Evolutionary conservation across 345 rosid species (phyloP).

Genomic region (Eucalyptus marginata): DNA sequence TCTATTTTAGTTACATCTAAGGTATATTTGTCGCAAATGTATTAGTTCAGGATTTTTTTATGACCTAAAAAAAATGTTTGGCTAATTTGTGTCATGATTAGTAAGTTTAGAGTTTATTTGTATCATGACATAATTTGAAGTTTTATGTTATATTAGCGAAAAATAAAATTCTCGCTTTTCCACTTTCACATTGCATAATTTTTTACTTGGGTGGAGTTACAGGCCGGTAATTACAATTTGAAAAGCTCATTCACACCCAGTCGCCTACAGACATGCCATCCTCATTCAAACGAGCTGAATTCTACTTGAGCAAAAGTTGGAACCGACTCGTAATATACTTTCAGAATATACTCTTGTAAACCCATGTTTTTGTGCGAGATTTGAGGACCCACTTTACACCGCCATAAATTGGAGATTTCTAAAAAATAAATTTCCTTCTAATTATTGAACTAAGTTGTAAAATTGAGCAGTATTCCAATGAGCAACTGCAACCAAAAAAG

Average conservation of each 20-base stretch:
- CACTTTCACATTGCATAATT: not conserved
- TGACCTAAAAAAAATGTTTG: too few species aligned
- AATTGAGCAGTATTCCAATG: not conserved
- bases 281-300: not conserved
- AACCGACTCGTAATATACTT: not conserved
- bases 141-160: not conserved
- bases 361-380: not conserved
- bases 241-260: not conserved
- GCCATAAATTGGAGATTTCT: not conserved
- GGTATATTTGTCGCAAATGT: too few species aligned
- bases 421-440: not conserved
- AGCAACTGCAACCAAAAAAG: not conserved
- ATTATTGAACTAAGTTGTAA: not conserved
- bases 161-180: not conserved
- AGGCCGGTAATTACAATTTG: not conserved
- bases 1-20: too few species aligned
- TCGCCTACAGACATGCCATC: not conserved
- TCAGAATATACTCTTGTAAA: not conserved
- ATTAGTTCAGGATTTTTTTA: accelerated
- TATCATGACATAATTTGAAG: too few species aligned
- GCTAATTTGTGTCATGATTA: too few species aligned
- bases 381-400: not conserved
- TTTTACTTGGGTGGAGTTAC: not conserved
- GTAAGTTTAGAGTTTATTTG: too few species aligned
- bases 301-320: not conserved